Conservation (phyloP, 208 protist genomes). For the Leptomonas seymouri region DNA sequence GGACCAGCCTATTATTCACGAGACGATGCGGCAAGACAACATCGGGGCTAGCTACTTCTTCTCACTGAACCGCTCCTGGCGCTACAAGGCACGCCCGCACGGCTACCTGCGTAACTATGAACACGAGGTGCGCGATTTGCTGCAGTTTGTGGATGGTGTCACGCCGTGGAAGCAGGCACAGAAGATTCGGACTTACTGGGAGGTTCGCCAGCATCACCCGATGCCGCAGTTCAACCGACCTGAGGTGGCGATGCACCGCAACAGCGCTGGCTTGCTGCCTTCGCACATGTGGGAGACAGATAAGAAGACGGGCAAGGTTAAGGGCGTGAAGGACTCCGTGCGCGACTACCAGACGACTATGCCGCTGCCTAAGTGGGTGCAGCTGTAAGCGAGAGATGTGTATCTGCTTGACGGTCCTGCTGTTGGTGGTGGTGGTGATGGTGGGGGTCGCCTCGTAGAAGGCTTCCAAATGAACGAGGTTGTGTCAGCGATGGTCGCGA, state of each 20-base stretch:
- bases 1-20: conserved; percentile 86
- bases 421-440: neutral
- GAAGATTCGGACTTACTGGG: conserved; percentile 92
- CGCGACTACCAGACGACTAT: conserved; percentile 90
- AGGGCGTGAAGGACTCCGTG: conserved; percentile 90
- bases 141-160: conserved; percentile 89
- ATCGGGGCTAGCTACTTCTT: conserved; percentile 80
- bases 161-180: conserved; percentile 91
- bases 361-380: conserved; percentile 82
- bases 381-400: conserved; percentile 45
- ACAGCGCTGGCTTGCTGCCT: conserved; percentile 78
- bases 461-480: too few relatives aligned
- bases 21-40: conserved; percentile 84
- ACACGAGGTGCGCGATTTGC: conserved; percentile 88
- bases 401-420: neutral
- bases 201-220: conserved; percentile 88
- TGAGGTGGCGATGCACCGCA: conserved; percentile 91
- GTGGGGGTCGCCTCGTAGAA: too few relatives aligned
- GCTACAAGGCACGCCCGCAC: conserved; percentile 88
- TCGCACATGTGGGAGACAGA: conserved; percentile 89
- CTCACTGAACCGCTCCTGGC: conserved; percentile 86
- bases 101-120: conserved; percentile 90
- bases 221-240: conserved; percentile 91
- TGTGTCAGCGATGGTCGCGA: too few relatives aligned
- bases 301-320: conserved; percentile 93